These are phyloP conservation scores for Cryptococcus depauperatus DNA, from an alignment of 1,284 basidiomycete species.

Conservation along the genomic window DNA sequence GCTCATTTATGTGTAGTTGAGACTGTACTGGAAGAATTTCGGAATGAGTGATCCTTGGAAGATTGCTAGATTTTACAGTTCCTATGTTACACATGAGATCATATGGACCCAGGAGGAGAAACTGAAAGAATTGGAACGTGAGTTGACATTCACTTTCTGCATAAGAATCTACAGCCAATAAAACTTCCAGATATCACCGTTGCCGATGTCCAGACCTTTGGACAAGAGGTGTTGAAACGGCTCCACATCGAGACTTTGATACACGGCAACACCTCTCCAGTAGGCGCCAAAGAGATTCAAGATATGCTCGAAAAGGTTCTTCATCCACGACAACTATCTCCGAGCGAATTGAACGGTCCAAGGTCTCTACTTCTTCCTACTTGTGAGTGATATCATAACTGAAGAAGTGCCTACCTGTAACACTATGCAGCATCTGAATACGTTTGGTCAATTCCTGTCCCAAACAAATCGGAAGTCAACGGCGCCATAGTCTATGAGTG, in stretches of 20 bases:
- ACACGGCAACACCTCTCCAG: conserved; percentile 75
- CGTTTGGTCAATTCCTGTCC: conserved; percentile 62
- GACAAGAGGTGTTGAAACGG: conserved; percentile 56
- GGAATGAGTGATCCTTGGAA: conserved; percentile 75
- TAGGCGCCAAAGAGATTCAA: conserved; percentile 69
- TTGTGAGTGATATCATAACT: conserved; percentile 47
- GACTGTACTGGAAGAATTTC: conserved; percentile 65
- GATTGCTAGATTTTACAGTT: conserved; percentile 69
- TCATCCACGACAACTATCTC: conserved; percentile 52
- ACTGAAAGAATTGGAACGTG: conserved; percentile 67
- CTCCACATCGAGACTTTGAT: conserved; percentile 70
- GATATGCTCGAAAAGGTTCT: conserved; percentile 66
- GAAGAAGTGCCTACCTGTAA: conserved; percentile 3
- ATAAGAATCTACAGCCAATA: conserved; percentile 1
- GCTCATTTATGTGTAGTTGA: conserved; percentile 5
- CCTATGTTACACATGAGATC: conserved; percentile 61
- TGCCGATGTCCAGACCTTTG: conserved; percentile 65
- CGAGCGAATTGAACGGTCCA: conserved; percentile 53
- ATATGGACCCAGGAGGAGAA: conserved; percentile 77
- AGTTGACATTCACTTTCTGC: conserved; percentile 27
- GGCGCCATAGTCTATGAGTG: conserved; percentile 71
- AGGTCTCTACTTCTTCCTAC: conserved; percentile 61
- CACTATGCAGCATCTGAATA: conserved; percentile 56
- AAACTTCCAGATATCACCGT: conserved; percentile 54
- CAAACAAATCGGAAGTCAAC: conserved; percentile 82